A percentile compares a stretch with the other conserved stretches of the same genome.
Conservation (phyloP, 768 basidiomycete species). For the Saitozyma podzolica region DNA sequence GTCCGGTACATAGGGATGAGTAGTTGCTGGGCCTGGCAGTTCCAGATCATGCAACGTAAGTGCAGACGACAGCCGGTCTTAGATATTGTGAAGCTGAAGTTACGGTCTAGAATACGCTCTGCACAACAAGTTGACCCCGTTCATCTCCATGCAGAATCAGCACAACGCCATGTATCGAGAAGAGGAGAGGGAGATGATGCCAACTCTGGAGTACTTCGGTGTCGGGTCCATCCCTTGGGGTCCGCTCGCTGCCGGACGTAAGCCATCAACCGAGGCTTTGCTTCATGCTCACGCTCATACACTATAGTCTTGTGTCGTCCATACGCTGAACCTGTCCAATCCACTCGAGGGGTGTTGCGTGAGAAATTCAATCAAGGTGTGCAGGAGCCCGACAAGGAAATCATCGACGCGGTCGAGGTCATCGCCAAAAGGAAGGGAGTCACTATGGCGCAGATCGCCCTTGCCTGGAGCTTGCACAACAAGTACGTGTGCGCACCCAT, state of each 20-base stretch:
- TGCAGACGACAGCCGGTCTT: not conserved
- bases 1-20: slow-evolving; percentile 59
- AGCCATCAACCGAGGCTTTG: no score
- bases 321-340: no score
- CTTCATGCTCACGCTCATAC: no score
- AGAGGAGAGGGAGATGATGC: no score
- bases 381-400: slow-evolving; percentile 23
- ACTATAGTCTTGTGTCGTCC: slow-evolving; percentile 6
- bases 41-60: slow-evolving; percentile 47
- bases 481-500: slow-evolving; percentile 63
- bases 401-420: slow-evolving; percentile 57
- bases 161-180: slow-evolving; percentile 66
- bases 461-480: no score
- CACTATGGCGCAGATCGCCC: no score
- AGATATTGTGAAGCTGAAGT: no score
- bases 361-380: no score
- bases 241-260: slow-evolving; percentile 52
- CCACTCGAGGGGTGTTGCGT: no score
- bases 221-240: slow-evolving; percentile 63
- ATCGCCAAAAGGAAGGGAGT: slow-evolving; percentile 60
- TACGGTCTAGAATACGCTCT: slow-evolving; percentile 60
- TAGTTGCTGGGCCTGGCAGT: no score
- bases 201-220: slow-evolving; percentile 53
- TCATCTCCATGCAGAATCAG: no score
- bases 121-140: slow-evolving; percentile 63